A percentile compares a stretch with the other conserved stretches of the same genome.
phyloP scores from a whole-genome alignment of 163 green algal species.

The Prototheca stagnorum region DNA sequence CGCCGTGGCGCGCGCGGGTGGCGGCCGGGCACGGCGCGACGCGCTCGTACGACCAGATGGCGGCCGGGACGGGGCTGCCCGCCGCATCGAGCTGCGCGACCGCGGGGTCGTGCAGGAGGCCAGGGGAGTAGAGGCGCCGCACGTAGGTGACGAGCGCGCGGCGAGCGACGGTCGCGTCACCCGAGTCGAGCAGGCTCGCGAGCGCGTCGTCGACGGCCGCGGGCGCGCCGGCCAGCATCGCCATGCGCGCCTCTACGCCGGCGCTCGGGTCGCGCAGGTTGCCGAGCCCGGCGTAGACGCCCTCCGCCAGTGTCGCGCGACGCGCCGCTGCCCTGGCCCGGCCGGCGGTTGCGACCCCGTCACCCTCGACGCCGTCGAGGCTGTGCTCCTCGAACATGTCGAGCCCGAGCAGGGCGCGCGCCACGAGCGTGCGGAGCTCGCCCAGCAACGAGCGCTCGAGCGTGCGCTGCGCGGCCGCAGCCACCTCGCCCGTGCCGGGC shows the following conservation, averaged over 20 bases:
- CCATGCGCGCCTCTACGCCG: conserved; percentile 42
- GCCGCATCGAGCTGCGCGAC: conserved; percentile 2
- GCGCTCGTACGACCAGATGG: conserved; percentile 46
- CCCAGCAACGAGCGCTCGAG: conserved; percentile 71
- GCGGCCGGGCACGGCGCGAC: conserved; percentile 15
- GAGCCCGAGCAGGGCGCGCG: conserved; percentile 57
- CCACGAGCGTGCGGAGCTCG: conserved; percentile 67
- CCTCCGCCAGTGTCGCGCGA: conserved; percentile 35
- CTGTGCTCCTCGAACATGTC: conserved; percentile 58
- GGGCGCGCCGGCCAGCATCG: conserved; percentile 54
- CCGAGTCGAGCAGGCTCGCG: conserved; percentile 51
- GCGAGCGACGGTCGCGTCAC: conserved; percentile 27
- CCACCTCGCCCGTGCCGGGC: conserved; percentile 14
- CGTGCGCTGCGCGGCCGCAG: conserved; percentile 30
- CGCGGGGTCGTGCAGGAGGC: conserved; percentile 45
- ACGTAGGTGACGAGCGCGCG: conserved; percentile 68
- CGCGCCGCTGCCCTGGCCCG: conserved; percentile 1
- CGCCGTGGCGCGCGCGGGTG: conserved; percentile 17
- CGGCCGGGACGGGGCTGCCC: conserved; percentile 11
- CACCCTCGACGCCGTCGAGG: background rate
- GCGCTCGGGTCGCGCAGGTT: conserved; percentile 8
- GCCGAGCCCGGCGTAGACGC: conserved; percentile 38
- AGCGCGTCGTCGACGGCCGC: conserved; percentile 81
- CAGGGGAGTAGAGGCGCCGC: conserved; percentile 65
- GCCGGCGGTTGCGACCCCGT: background rate